Percentiles rank a stretch among this genome's conserved stretches.
Evolutionary conservation across 106 monocot species (phyloP).

Genomic region (Apostasia ramifera): DNA sequence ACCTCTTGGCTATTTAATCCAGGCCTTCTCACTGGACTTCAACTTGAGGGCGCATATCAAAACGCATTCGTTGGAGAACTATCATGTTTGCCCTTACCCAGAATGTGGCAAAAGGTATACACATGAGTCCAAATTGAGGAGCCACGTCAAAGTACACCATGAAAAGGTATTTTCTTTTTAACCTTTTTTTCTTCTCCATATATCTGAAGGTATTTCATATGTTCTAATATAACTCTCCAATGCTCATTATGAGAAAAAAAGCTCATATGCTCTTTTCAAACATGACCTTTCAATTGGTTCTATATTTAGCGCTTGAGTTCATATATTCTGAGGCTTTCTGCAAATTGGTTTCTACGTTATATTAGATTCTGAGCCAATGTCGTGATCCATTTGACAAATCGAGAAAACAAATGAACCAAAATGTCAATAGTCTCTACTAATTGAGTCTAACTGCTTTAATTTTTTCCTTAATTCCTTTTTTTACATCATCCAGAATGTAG

Average conservation of each 20-base stretch:
- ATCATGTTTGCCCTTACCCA: slow-evolving; percentile 77
- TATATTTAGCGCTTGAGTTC: no score
- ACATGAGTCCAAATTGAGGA: slow-evolving; percentile 73
- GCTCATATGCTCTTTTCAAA: no score
- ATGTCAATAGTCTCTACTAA: no score
- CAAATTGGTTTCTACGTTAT: no score
- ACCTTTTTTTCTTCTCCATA: background rate
- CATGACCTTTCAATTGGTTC: no score
- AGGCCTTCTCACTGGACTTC: slow-evolving; percentile 97
- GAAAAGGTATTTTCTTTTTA: slow-evolving; percentile 52
- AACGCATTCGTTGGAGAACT: slow-evolving; percentile 80
- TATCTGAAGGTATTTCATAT: background rate
- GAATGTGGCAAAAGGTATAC: slow-evolving; percentile 85
- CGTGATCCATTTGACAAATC: no score
- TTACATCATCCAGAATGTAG: background rate
- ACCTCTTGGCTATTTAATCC: slow-evolving; percentile 8
- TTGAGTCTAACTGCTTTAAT: no score
- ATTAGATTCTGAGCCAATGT: no score
- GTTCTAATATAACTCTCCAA: background rate
- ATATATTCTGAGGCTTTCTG: no score
- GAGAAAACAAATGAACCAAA: no score
- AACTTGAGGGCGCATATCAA: slow-evolving; percentile 86
- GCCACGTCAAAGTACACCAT: slow-evolving; percentile 75
- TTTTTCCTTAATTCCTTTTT: no score
- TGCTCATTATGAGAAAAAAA: background rate